phyloP scores from a whole-genome alignment of 192 early-diverging fungal species.

The Backusella parvicylindrica region DNA sequence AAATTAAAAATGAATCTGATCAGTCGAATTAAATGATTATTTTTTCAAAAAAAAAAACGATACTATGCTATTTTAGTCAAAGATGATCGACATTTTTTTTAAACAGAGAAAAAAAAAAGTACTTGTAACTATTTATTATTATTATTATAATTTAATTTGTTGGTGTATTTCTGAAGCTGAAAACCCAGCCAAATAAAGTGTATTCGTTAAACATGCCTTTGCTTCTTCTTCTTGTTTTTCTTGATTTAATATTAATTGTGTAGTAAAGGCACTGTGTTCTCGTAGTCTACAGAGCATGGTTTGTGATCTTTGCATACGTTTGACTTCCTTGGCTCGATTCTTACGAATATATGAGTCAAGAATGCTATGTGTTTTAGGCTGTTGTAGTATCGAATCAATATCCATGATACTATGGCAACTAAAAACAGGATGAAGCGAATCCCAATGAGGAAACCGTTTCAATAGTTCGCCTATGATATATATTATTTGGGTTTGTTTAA shows the following conservation, averaged over 20 bases:
- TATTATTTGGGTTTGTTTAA: neutral
- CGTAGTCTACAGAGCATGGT: constrained; percentile 16
- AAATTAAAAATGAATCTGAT: neutral
- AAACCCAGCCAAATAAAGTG: neutral
- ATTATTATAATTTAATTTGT: constrained; percentile 2
- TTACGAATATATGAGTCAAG: constrained; percentile 3
- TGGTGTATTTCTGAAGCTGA: neutral
- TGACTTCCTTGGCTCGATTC: constrained; percentile 17
- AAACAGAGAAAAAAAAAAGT: neutral
- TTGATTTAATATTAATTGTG: neutral
- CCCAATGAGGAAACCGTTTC: constrained; percentile 9
- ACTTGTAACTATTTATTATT: neutral
- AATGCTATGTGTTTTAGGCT: neutral
- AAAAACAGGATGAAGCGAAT: neutral
- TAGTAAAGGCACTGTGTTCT: neutral
- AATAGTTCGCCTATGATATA: neutral
- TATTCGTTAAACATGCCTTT: neutral
- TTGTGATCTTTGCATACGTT: constrained; percentile 23
- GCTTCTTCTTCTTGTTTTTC: neutral
- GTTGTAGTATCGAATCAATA: neutral
- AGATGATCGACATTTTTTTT: neutral
- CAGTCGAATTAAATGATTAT: neutral
- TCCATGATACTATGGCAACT: neutral
- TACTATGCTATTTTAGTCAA: neutral
- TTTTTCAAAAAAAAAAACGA: neutral